These are phyloP conservation scores for Castanospermum australe DNA, from an alignment of 306 rosid genomes.

Conservation along the genomic window DNA sequence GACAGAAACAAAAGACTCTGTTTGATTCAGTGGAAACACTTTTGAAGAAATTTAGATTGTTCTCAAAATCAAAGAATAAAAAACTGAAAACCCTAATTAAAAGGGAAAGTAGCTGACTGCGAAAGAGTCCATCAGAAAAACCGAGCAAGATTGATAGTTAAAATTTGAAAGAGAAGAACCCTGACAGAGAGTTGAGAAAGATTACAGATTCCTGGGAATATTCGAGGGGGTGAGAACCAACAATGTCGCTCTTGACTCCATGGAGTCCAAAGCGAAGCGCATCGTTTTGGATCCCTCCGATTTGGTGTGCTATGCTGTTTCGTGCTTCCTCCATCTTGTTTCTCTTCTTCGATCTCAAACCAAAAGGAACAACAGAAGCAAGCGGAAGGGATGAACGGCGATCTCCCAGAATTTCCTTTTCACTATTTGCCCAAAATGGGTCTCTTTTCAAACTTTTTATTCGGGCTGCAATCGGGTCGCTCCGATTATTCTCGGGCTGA, in stretches of 20 bases:
- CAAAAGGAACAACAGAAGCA: too few relatives aligned
- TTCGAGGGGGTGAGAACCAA: conserved; percentile 87
- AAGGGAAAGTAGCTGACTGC: background rate
- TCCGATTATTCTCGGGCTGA: too few relatives aligned
- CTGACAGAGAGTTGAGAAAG: background rate
- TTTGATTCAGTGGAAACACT: background rate
- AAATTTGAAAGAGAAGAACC: background rate
- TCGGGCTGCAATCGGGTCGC: too few relatives aligned
- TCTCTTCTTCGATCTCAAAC: conserved; percentile 3
- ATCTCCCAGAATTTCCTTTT: too few relatives aligned
- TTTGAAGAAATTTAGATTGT: background rate
- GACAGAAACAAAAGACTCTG: background rate
- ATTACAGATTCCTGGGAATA: conserved; percentile 70
- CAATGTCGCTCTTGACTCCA: conserved; percentile 82
- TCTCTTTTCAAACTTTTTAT: too few relatives aligned
- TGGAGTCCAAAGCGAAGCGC: conserved; percentile 86
- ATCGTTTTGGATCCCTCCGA: conserved; percentile 88
- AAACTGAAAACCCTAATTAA: conserved; percentile 27
- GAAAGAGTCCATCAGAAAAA: background rate
- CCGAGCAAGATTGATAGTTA: background rate
- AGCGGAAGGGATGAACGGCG: too few relatives aligned
- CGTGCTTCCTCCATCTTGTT: conserved; percentile 54
- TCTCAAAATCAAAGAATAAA: background rate
- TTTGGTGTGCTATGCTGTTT: conserved; percentile 77
- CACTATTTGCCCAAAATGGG: too few relatives aligned